Evolutionary conservation across 2,329 filamentous ascomycete species (phyloP), one percentile per base, ranked within the genome.

Genomic region (Alternaria triticina): DNA sequence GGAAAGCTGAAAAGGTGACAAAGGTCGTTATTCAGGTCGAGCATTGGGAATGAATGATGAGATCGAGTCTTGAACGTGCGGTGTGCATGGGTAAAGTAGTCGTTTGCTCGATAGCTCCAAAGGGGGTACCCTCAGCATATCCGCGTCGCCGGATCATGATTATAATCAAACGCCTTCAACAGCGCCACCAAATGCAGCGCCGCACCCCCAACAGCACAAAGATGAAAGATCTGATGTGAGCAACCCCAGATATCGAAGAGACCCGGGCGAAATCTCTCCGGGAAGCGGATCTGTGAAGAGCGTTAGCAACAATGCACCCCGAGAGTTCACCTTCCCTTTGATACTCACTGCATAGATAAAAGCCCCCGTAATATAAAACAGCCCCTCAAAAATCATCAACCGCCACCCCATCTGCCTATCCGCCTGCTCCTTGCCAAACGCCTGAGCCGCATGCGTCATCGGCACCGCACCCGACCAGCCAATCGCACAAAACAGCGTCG

Each of bases 401-500:
- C 59, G 51, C 59, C 59, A 61, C 6, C 59, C 59, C 59, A 61
- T 61, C 45, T 61, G 59, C 30, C 36, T 57, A 23, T 61, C 43
- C n/a, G 59, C 59, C 25, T 57, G 59, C 25, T 61, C 59, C 5
- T 36, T 57, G 8, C 59, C 59, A 57, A 61, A 57, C 9, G 45
- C n/a, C 36, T 61, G 59, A 36, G 59, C 59, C 28, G 59, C 59
- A 57, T 61, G 59, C 23, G 59, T 61, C 59, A 57, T 61, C 5
- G 59, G 59, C 36, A 61, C 55, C 36, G 59, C 59, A 3, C 59
- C 59, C 3, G 59, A 61, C 59, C 59, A 61, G 2, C 59, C 59
- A 45, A 61, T 61, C 15, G 59, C 59, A 51, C 52, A 56, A 23
- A 61, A 61, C 27, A 61, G 27, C 17, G 52, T 51, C 45, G 59